Evolutionary conservation across 2,329 filamentous ascomycete genomes (phyloP), one percentile per base, ranked within the genome.

Genomic region (Stemphylium beticola): DNA sequence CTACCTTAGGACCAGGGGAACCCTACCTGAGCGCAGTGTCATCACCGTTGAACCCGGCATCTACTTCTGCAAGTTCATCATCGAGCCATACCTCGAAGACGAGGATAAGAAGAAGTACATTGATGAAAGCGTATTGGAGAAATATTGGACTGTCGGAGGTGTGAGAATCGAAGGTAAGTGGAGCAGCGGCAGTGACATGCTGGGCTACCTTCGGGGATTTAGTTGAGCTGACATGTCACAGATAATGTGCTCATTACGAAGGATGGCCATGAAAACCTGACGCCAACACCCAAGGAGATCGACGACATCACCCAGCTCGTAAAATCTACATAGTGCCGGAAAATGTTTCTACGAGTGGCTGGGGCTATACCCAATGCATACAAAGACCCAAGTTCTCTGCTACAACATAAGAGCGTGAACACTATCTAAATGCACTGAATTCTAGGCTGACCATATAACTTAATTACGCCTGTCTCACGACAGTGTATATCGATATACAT

Each of bases 1-100:
- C 48, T 98, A 97, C 71, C 79, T 99, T 56, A 83, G 95, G 39
- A 87, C 96, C 34, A 82, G 95, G 48, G 88, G 90, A 11, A 82
- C 78, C 18, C 75, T 97, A 42, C 91, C 92, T 0, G 88, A 87
- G 0, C 89, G 90, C 7, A 88, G 88, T 44, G 91, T 99, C 20
- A 87, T 99, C 48, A 99, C 95, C 0, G 93, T 98, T 34, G 95
- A 99, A 79, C 95, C 95, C 11, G 95, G 95, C 17, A 87, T 88
- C 34, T 93, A 93, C 74, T 93, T 93, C 76, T 88, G 87, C 72
- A 81, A 83, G 32, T 87, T 86, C 49, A 92, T 90, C 60, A 84
- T 93, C 55, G 84, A 91, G 76, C 84, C 85, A 17, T 88, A 87
- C 70, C 84, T 90, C 69, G 80, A 89, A 64, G 79, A 82, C 46